Conservation (phyloP, 1,139 yeast genomes). For the Hemisphaericaspora subhashii region DNA sequence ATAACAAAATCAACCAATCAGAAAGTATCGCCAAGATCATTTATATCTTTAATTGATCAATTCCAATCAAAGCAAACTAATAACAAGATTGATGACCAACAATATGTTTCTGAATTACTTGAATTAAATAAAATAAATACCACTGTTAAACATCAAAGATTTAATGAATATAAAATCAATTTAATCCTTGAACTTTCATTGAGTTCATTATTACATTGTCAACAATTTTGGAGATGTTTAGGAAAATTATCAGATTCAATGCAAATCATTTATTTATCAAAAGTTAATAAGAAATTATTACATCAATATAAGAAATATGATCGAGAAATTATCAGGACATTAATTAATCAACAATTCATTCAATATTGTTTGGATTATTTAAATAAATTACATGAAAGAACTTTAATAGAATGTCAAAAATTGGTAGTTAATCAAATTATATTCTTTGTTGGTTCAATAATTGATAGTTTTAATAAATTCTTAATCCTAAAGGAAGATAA, state of each 20-base stretch:
- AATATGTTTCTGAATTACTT: conserved; percentile 9
- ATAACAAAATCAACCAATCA: conserved; percentile 10
- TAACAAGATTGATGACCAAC: conserved; percentile 7
- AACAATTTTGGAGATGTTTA: conserved; percentile 10
- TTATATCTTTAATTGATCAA: conserved; percentile 11
- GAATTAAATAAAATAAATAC: conserved; percentile 5
- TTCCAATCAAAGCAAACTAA: conserved; percentile 2
- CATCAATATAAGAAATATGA: conserved; percentile 7
- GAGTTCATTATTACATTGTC: conserved; percentile 7
- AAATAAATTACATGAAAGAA: conserved; percentile 5
- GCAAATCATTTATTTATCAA: conserved; percentile 9
- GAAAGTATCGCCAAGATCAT: conserved; percentile 9
- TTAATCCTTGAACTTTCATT: conserved; percentile 10
- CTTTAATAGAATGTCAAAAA: conserved; percentile 2
- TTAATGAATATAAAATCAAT: conserved; percentile 7
- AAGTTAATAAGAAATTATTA: conserved; percentile 6
- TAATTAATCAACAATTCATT: conserved; percentile 8
- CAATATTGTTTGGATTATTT: conserved; percentile 8
- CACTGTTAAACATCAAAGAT: conserved; percentile 6
- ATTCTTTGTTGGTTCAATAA: conserved; percentile 8
- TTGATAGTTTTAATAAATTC: conserved; percentile 9
- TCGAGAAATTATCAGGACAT: conserved; percentile 7
- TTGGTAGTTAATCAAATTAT: conserved; percentile 7
- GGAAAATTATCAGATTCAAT: conserved; percentile 2
- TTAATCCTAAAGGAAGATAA: conserved; percentile 7